These are phyloP conservation scores for Barbarea vulgaris DNA, from an alignment of 345 rosid species.

Conservation along the genomic window DNA sequence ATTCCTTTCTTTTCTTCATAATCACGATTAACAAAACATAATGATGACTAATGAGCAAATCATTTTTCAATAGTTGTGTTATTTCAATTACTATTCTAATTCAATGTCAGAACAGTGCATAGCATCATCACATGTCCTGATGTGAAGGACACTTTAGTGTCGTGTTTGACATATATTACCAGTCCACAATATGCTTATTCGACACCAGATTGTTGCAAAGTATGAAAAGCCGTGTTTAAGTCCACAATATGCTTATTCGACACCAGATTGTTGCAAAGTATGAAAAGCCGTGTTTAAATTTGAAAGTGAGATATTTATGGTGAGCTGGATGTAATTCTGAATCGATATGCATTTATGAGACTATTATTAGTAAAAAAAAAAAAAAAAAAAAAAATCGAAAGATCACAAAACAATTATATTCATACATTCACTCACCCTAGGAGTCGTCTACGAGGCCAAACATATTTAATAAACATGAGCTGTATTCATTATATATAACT, in stretches of 20 bases:
- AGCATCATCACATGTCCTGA: background rate
- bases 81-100: background rate
- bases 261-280: background rate
- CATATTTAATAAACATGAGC: background rate
- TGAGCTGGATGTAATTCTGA: too few relatives aligned
- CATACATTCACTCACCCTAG: background rate
- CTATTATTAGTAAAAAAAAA: background rate
- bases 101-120: background rate
- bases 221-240: background rate
- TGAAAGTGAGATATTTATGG: too few relatives aligned
- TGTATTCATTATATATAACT: constrained; percentile 3
- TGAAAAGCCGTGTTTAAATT: too few relatives aligned
- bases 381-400: background rate
- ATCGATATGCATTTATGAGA: too few relatives aligned
- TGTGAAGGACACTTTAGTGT: background rate
- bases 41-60: constrained; percentile 9
- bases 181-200: background rate
- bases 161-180: background rate
- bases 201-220: background rate
- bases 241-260: background rate
- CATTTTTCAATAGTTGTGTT: background rate
- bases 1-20: background rate
- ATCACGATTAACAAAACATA: background rate
- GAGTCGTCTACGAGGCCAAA: constrained; percentile 6
- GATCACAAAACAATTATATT: background rate